Percentiles rank a stretch among this genome's conserved stretches.
Evolutionary conservation across 768 basidiomycete species (phyloP).

Genomic region (Boletus barrowsii): DNA sequence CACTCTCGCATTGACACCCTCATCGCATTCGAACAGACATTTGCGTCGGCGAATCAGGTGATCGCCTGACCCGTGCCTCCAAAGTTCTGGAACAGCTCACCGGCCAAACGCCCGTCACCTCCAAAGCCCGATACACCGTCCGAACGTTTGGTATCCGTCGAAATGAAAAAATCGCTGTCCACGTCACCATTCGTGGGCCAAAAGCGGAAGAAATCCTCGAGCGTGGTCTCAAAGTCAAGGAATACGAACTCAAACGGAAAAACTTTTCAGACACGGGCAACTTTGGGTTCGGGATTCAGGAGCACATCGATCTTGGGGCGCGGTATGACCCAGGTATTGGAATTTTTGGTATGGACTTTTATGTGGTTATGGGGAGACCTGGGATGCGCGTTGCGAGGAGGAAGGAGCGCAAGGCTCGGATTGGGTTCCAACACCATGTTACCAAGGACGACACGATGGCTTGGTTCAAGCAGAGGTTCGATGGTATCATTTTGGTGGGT

Average conservation of each 20-base stretch:
- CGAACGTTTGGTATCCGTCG: slow-evolving; percentile 98
- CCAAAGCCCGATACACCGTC: slow-evolving; percentile 99
- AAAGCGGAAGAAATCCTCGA: slow-evolving; percentile 99
- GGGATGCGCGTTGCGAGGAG: slow-evolving; percentile 88
- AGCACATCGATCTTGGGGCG: slow-evolving; percentile 98
- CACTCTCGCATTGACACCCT: not conserved
- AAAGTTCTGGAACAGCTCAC: slow-evolving; percentile 99
- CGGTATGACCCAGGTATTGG: slow-evolving; percentile 98
- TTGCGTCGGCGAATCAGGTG: slow-evolving; percentile 99
- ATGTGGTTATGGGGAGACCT: slow-evolving; percentile 94
- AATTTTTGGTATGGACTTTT: slow-evolving; percentile 99
- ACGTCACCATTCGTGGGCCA: slow-evolving; percentile 98
- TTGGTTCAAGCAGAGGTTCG: slow-evolving; percentile 99
- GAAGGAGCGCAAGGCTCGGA: slow-evolving; percentile 81
- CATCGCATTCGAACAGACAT: slow-evolving; percentile 63
- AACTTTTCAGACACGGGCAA: slow-evolving; percentile 99
- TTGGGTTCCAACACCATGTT: slow-evolving; percentile 88
- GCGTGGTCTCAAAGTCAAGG: slow-evolving; percentile 99
- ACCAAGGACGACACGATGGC: slow-evolving; percentile 95
- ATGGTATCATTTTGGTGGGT: slow-evolving; percentile 91
- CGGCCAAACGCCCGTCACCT: slow-evolving; percentile 98
- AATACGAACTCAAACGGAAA: slow-evolving; percentile 95
- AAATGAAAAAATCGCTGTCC: slow-evolving; percentile 99
- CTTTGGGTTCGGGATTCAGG: slow-evolving; percentile 99
- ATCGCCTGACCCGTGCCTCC: slow-evolving; percentile 97